Percentiles rank a stretch among this genome's conserved stretches.
phyloP scores from a whole-genome alignment of 441 rosid species.

The Erodium chrysanthum region DNA sequence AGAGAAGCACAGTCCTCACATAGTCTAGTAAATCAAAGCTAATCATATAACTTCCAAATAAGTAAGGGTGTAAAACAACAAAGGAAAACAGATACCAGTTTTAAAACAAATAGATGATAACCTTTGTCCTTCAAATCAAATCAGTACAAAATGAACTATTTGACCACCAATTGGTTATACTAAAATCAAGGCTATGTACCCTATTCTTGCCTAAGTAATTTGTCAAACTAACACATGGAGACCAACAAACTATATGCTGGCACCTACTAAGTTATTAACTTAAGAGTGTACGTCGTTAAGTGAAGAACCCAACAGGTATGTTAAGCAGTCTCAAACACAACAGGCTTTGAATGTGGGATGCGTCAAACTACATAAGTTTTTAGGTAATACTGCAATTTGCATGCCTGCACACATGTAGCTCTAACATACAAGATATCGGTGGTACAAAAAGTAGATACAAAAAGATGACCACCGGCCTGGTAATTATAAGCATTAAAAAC shows the following conservation, averaged over 20 bases:
- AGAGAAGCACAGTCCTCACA: background rate
- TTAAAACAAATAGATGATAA: background rate
- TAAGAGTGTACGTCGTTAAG: background rate
- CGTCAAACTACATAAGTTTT: no score
- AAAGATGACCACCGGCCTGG: no score
- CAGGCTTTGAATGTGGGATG: no score
- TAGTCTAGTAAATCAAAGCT: background rate
- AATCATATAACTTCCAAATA: background rate
- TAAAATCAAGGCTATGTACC: background rate
- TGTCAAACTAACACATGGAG: background rate
- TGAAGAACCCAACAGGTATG: background rate
- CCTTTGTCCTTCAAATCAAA: background rate
- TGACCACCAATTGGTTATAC: background rate
- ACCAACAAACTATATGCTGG: background rate
- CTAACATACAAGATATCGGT: no score
- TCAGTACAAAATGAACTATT: background rate
- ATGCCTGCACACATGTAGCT: no score
- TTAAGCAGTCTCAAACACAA: background rate
- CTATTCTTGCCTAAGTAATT: background rate
- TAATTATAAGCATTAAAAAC: no score
- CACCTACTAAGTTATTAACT: background rate
- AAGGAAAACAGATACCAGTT: background rate
- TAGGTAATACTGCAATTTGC: no score
- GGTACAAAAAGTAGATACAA: no score
- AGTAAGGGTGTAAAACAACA: background rate